These are phyloP conservation scores for Elsinoe ampelina DNA, from an alignment of 2,329 filamentous ascomycete genomes.

Conservation along the genomic window DNA sequence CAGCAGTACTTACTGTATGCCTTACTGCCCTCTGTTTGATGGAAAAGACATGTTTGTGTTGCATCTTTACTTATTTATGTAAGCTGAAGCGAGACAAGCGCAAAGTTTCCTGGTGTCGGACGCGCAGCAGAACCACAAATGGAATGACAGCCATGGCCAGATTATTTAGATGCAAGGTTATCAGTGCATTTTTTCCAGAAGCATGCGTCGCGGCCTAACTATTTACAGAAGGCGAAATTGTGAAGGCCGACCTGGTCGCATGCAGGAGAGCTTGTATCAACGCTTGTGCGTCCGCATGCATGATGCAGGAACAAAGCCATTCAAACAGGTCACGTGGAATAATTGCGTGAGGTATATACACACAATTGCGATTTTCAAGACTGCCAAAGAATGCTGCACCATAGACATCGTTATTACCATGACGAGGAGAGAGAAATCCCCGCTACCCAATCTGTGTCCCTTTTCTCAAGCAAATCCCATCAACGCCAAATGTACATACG, in stretches of 20 bases:
- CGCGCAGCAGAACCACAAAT: too few relatives aligned
- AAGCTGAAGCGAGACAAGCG: too few relatives aligned
- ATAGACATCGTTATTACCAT: not conserved
- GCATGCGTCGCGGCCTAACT: not conserved
- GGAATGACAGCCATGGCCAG: too few relatives aligned
- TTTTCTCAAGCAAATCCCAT: not conserved
- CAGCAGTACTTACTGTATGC: too few relatives aligned
- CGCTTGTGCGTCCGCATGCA: not conserved
- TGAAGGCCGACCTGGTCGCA: too few relatives aligned
- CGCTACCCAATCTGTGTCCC: not conserved
- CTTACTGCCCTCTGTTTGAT: too few relatives aligned
- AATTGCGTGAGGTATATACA: not conserved
- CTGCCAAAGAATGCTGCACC: not conserved
- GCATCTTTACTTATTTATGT: too few relatives aligned
- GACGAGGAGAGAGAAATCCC: not conserved
- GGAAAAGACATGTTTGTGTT: too few relatives aligned
- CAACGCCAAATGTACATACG: not conserved
- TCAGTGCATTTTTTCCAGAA: too few relatives aligned
- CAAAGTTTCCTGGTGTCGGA: too few relatives aligned
- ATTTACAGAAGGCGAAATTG: too few relatives aligned
- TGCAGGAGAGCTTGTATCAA: not conserved
- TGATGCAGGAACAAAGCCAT: not conserved
- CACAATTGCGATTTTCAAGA: not conserved
- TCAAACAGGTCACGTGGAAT: not conserved
- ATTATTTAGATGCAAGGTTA: too few relatives aligned